phyloP scores from a whole-genome alignment of 2,329 filamentous ascomycete genomes.

The Aspergillus tanneri region DNA sequence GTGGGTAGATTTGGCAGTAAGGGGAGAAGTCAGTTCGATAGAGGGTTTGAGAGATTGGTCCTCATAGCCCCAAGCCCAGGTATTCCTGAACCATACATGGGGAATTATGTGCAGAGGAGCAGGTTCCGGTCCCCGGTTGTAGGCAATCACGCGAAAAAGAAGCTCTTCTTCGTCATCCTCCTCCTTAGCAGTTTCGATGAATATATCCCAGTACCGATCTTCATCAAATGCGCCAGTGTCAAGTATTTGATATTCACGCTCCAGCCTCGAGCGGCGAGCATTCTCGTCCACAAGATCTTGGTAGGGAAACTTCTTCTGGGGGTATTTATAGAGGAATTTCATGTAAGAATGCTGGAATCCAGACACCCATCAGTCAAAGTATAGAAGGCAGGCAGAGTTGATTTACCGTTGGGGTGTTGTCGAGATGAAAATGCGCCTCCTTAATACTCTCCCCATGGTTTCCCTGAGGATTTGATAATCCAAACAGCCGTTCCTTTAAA shows the following conservation, averaged over 20 bases:
- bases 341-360: slow-evolving; percentile 82
- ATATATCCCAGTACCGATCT: slow-evolving; percentile 92
- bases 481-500: slow-evolving; percentile 92
- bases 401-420: slow-evolving; percentile 77
- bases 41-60: slow-evolving; percentile 72
- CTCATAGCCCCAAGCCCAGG: slow-evolving; percentile 91
- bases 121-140: slow-evolving; percentile 88
- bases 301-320: slow-evolving; percentile 88
- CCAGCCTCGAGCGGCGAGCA: slow-evolving; percentile 69
- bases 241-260: slow-evolving; percentile 86
- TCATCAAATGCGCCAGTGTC: slow-evolving; percentile 89
- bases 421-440: slow-evolving; percentile 92
- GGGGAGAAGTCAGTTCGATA: slow-evolving; percentile 66
- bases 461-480: slow-evolving; percentile 91
- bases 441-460: slow-evolving; percentile 98
- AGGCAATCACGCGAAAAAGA: slow-evolving; percentile 90
- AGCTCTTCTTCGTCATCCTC: slow-evolving; percentile 87
- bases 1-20: slow-evolving; percentile 74
- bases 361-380: not conserved
- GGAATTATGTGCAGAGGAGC: slow-evolving; percentile 91
- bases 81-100: slow-evolving; percentile 96
- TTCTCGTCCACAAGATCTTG: slow-evolving; percentile 84
- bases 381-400: not conserved
- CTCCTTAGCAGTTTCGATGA: slow-evolving; percentile 95
- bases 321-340: slow-evolving; percentile 98